Conservation (phyloP, 2,329 filamentous ascomycete species). For the Pseudonectria foliicola region DNA sequence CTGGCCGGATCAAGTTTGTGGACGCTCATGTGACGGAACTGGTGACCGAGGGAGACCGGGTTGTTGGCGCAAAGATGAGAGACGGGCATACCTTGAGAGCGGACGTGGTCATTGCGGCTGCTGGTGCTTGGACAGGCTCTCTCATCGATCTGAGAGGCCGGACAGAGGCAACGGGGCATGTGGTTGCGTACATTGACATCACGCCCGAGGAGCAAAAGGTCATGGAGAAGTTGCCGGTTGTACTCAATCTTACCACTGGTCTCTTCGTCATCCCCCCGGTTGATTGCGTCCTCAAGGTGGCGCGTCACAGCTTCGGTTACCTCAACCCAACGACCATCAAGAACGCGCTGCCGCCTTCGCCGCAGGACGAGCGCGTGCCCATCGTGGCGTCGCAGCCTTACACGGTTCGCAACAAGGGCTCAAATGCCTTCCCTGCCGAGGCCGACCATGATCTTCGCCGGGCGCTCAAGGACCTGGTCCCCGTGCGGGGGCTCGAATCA, state of each 20-base stretch:
- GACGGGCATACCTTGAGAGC: constrained; percentile 39
- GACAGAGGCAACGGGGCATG: constrained; percentile 74
- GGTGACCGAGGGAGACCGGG: constrained; percentile 29
- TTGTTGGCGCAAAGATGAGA: constrained; percentile 47
- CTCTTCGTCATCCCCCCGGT: constrained; percentile 69
- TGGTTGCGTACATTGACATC: constrained; percentile 69
- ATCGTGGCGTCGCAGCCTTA: constrained; percentile 30
- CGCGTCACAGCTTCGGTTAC: constrained; percentile 64
- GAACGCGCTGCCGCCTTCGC: constrained; percentile 26
- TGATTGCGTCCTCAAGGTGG: constrained; percentile 57
- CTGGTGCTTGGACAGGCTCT: constrained; percentile 78
- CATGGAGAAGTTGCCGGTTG: constrained; percentile 61
- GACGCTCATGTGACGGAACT: constrained; percentile 41
- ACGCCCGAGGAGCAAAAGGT: constrained; percentile 60
- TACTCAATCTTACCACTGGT: constrained; percentile 64
- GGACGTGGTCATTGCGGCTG: constrained; percentile 71
- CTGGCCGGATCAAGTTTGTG: constrained; percentile 49
- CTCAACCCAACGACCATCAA: constrained; percentile 40
- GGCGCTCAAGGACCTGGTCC: constrained; percentile 55
- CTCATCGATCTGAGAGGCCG: constrained; percentile 73
- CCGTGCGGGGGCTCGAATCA: constrained; percentile 45
- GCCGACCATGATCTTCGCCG: constrained; percentile 54
- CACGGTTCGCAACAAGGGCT: constrained; percentile 32
- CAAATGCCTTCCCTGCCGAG: constrained; percentile 48
- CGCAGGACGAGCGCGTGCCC: constrained; percentile 17